phyloP scores from a whole-genome alignment of 2,329 filamentous ascomycete genomes.

The Ceratocystis diversiconidia region DNA sequence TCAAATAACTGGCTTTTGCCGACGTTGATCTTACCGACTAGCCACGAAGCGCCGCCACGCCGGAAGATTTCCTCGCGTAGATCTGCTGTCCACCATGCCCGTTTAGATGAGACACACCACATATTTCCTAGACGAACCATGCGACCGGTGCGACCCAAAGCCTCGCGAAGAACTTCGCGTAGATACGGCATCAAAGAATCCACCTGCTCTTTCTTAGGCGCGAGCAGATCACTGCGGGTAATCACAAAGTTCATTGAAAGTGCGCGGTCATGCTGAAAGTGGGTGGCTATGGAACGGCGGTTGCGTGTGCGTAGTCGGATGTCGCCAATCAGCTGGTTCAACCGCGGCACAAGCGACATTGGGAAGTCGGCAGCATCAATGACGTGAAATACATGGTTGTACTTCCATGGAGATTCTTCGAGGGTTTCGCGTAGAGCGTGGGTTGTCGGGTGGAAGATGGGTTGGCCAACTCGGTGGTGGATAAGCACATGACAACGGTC shows the following conservation, averaged over 20 bases:
- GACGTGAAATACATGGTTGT: conserved; percentile 91
- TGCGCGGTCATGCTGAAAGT: conserved; percentile 52
- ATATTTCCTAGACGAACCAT: conserved; percentile 79
- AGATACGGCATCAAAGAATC: conserved; percentile 79
- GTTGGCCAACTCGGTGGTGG: conserved; percentile 54
- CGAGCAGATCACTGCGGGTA: conserved; percentile 74
- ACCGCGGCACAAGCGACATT: conserved; percentile 71
- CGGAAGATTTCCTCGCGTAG: conserved; percentile 77
- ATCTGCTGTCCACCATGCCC: conserved; percentile 79
- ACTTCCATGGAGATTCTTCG: conserved; percentile 71
- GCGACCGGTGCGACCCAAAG: conserved; percentile 52
- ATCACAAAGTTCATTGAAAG: conserved; percentile 83
- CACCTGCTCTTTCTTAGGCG: conserved; percentile 69
- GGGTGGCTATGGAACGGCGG: conserved; percentile 53
- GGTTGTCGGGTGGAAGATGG: conserved; percentile 69
- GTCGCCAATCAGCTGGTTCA: conserved; percentile 55
- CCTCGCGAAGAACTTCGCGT: conserved; percentile 58
- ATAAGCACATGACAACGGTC: conserved; percentile 73
- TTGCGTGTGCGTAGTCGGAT: conserved; percentile 67
- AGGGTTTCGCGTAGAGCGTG: conserved; percentile 73
- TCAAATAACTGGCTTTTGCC: conserved; percentile 91
- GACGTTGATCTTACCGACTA: conserved; percentile 97
- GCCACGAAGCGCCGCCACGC: conserved; percentile 77
- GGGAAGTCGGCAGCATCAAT: conserved; percentile 94
- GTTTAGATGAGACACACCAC: conserved; percentile 69